These are phyloP conservation scores for Mycena filopes DNA, from an alignment of 768 basidiomycete species.

Conservation along the genomic window DNA sequence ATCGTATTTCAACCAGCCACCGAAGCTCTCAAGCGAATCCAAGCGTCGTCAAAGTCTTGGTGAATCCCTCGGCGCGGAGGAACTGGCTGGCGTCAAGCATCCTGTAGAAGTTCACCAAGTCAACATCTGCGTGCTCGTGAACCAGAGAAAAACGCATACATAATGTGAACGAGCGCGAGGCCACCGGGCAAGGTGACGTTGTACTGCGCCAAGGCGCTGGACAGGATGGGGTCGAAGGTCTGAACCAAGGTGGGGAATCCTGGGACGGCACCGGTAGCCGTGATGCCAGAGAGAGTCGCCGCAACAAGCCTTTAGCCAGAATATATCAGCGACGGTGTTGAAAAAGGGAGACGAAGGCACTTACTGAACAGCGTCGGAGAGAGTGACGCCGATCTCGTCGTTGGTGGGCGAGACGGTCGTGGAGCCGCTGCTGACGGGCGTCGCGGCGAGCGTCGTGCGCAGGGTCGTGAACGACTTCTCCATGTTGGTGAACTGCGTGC, in stretches of 20 bases:
- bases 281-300: conserved; percentile 44
- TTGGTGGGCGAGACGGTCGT: conserved; percentile 46
- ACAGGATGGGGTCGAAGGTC: conserved; percentile 44
- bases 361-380: conserved; percentile 45
- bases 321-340: no score
- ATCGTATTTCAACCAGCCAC: neutral
- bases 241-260: conserved; percentile 39
- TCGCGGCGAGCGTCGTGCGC: conserved; percentile 35
- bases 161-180: conserved; percentile 41
- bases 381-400: conserved; percentile 45
- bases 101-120: no score
- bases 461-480: conserved; percentile 40
- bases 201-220: conserved; percentile 37
- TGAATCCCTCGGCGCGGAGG: conserved; percentile 44
- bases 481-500: conserved; percentile 39
- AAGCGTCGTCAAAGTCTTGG: conserved; percentile 44
- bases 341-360: conserved; percentile 7
- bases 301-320: conserved; percentile 42
- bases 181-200: conserved; percentile 44
- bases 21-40: no score
- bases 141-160: conserved; percentile 39
- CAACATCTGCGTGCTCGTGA: no score
- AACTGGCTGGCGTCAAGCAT: conserved; percentile 51
- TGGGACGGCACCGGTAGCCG: conserved; percentile 36
- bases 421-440: conserved; percentile 44